Evolutionary conservation across 192 early-diverging fungal species (phyloP).

Genomic region (Coemansia sp.): DNA sequence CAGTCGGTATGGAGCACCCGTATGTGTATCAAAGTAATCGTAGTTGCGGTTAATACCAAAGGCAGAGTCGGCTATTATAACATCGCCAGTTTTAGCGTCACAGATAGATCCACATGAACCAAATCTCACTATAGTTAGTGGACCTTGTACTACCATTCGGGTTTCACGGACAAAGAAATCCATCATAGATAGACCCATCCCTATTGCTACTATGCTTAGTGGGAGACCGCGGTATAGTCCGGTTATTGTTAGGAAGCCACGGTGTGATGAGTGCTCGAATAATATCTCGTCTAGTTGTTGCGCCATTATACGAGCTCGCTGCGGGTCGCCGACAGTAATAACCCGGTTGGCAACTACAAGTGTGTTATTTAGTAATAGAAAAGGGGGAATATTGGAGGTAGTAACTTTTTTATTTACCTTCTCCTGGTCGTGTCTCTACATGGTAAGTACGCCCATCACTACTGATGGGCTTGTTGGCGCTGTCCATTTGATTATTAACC

Average conservation of each 20-base stretch:
- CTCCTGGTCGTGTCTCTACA: slow-evolving; percentile 70
- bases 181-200: slow-evolving; percentile 83
- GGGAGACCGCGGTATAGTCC: slow-evolving; percentile 73
- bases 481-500: slow-evolving; percentile 44
- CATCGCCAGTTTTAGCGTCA: slow-evolving; percentile 56
- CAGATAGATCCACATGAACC: slow-evolving; percentile 85
- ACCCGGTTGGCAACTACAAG: slow-evolving; percentile 75
- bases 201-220: slow-evolving; percentile 83
- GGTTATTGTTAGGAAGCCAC: slow-evolving; percentile 85
- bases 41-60: slow-evolving; percentile 70
- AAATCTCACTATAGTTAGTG: slow-evolving; percentile 74
- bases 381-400: neutral
- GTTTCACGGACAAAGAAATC: slow-evolving; percentile 90
- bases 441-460: slow-evolving; percentile 80
- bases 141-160: slow-evolving; percentile 74
- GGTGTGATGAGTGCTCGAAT: slow-evolving; percentile 61
- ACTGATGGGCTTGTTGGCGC: slow-evolving; percentile 83
- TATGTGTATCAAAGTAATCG: slow-evolving; percentile 63
- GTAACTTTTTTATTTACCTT: slow-evolving; percentile 30
- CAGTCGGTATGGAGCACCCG: slow-evolving; percentile 63
- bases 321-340: slow-evolving; percentile 83
- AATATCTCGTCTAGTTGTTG: slow-evolving; percentile 59
- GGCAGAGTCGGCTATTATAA: slow-evolving; percentile 69
- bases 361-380: neutral
- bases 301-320: slow-evolving; percentile 67